Base-by-base conservation (phyloP, 148 eudicot species). In the Pouteria glomerata region DNA sequence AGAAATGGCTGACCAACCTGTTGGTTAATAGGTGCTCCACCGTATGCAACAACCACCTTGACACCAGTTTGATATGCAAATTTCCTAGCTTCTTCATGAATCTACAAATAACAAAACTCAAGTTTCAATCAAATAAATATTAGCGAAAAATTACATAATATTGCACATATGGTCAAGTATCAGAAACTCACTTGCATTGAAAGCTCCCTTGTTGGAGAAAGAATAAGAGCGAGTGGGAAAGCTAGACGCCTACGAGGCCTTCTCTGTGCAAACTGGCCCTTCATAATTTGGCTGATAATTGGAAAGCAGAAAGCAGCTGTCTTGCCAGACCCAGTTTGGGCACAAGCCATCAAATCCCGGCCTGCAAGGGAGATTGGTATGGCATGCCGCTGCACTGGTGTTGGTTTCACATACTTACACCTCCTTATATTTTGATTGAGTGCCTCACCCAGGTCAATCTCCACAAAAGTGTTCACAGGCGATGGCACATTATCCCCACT, bases 231-330 rank as follows among this genome's bases (percentile, higher is more conserved):
- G 63, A 81, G 76, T 10, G 87, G 87, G 73, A 79, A 84, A 52
- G 81, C 87, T 39, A 70, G 68, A 13, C 87, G 83, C 68, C 82
- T 73, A 42, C 80, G 87, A 24, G 85, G 87, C 33, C 79, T 76
- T 61, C 83, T 74, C 44, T 69, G 77, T 6, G 26, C 79, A 70
- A 59, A 76, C 33, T 84, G 87, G 48, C 60, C 60, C n/a, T 53
- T 81, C 85, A 84, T 82, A 42, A 84, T 84, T 24, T 85, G 85
- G 47, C 85, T 77, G 57, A 84, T 84, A 42, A 84, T 82, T 14
- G 88, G 88, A 69, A 84, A 84, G 72, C 88, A 84, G 68, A 84
- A 84, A 19, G 88, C 85, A 48, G 85, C 85, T 1, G 85, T 82
- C 71, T 79, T 79, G 13, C 85, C 87, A 50, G 85, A 81, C 52